These are phyloP conservation scores for Cenchrus purpureus DNA, from an alignment of 176 grass and related monocot species.

Conservation along the genomic window DNA sequence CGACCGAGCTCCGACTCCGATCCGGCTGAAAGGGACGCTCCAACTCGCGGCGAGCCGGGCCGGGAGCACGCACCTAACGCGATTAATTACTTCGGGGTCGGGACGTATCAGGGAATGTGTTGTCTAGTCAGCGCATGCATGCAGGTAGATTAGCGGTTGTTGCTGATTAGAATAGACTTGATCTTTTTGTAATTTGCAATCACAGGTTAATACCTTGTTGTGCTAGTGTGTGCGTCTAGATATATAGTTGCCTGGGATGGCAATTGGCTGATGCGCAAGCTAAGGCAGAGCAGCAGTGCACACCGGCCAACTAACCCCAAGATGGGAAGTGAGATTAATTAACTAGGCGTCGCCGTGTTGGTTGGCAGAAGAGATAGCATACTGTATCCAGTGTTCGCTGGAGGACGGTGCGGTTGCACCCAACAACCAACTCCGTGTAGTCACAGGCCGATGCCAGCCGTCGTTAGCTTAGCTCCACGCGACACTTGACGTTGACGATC, in stretches of 20 bases:
- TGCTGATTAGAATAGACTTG: background rate
- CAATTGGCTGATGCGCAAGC: conserved; percentile 8
- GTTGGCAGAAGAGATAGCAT: background rate
- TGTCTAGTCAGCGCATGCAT: background rate
- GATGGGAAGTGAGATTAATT: background rate
- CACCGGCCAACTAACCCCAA: conserved; percentile 4
- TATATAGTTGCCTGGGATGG: background rate
- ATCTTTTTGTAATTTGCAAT: background rate
- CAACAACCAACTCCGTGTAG: conserved; percentile 28
- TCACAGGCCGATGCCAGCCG: conserved; percentile 13
- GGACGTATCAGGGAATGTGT: background rate
- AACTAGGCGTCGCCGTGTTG: background rate
- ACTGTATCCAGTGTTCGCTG: conserved; percentile 13
- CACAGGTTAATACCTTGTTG: background rate
- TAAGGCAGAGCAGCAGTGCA: background rate
- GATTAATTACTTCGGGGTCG: background rate
- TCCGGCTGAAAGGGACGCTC: conserved; percentile 7
- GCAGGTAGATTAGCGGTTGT: background rate
- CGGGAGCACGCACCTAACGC: conserved; percentile 20
- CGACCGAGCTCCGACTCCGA: background rate
- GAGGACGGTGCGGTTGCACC: conserved; percentile 34
- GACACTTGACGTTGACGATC: conserved; percentile 5
- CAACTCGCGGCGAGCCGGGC: background rate
- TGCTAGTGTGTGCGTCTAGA: too few relatives aligned
- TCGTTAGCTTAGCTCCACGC: background rate